A percentile compares a stretch with the other conserved stretches of the same genome.
These are phyloP conservation scores for Hanseniaspora valbyensis DNA, from an alignment of 805 yeast genomes.

Conservation along the genomic window DNA sequence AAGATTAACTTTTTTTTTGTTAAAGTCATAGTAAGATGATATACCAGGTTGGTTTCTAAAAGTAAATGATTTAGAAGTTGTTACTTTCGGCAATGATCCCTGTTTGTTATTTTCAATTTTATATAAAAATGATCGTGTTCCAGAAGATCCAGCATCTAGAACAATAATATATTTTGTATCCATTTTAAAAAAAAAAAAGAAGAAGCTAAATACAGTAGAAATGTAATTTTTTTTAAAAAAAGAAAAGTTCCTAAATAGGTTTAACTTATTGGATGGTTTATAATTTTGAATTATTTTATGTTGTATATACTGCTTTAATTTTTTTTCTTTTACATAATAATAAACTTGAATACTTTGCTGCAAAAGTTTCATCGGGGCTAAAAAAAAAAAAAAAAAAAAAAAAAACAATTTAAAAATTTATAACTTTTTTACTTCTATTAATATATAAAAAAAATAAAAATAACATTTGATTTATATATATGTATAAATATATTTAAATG, in stretches of 20 bases:
- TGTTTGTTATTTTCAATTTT: conserved; percentile 29
- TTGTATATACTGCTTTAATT: not conserved
- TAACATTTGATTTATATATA: not conserved
- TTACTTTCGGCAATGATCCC: conserved; percentile 56
- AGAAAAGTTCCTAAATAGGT: no score
- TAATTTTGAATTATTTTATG: no score
- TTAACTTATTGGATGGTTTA: no score
- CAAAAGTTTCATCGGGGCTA: not conserved
- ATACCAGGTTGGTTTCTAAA: conserved; percentile 73
- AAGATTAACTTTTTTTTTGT: conserved; percentile 5
- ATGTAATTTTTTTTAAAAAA: not conserved
- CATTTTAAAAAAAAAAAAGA: not conserved
- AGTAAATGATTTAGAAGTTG: conserved; percentile 58
- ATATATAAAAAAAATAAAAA: not conserved
- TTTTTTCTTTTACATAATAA: not conserved
- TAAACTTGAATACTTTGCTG: no score
- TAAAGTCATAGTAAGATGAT: conserved; percentile 34
- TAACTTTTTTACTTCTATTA: no score
- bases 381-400: not conserved
- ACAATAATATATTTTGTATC: conserved; percentile 62
- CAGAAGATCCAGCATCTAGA: conserved; percentile 91
- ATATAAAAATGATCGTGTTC: conserved; percentile 78
- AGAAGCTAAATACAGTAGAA: not conserved
- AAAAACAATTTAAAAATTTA: no score
- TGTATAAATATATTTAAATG: not conserved